Evolutionary conservation across 2,329 filamentous ascomycete genomes (phyloP).

Genomic region (Trichoderma atrobrunneum): DNA sequence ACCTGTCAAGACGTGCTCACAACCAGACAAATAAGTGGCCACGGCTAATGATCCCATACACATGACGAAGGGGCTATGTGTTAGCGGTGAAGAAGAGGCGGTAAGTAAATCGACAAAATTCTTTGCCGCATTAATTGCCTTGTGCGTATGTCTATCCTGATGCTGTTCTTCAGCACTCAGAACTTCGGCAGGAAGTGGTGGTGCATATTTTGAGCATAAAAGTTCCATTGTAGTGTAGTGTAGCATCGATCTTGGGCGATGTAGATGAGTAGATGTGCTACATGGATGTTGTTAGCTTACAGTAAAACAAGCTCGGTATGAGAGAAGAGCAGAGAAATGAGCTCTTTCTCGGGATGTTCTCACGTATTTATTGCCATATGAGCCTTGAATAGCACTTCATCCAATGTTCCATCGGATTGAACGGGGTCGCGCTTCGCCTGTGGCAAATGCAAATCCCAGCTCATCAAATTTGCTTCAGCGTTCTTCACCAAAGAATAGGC

Average conservation of each 20-base stretch:
- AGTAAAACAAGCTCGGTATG: too few species aligned
- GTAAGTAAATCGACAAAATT: constrained; percentile 22
- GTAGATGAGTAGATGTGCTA: constrained; percentile 22
- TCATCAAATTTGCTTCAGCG: constrained; percentile 48
- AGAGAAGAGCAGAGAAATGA: not conserved
- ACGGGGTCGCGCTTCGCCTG: constrained; percentile 64
- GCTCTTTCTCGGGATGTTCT: not conserved
- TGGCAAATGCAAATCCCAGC: constrained; percentile 74
- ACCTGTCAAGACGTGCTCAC: constrained; percentile 14
- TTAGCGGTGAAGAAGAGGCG: constrained; percentile 16
- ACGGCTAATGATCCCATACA: constrained; percentile 24
- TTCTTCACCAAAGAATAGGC: constrained; percentile 18
- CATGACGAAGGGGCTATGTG: constrained; percentile 24
- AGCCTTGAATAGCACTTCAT: constrained; percentile 81
- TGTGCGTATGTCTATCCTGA: constrained; percentile 20
- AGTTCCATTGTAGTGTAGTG: constrained; percentile 25
- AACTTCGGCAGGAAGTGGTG: constrained; percentile 21
- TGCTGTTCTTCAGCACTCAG: constrained; percentile 19
- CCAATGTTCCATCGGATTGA: constrained; percentile 58
- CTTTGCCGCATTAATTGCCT: constrained; percentile 20
- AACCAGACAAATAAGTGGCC: constrained; percentile 23
- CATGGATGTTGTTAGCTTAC: not conserved
- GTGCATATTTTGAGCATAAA: constrained; percentile 24
- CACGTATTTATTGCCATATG: constrained; percentile 64
- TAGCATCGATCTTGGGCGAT: constrained; percentile 22